A percentile compares a stretch with the other conserved stretches of the same genome.
Evolutionary conservation across 306 rosid species (phyloP).

Genomic region (Sindora glabra): DNA sequence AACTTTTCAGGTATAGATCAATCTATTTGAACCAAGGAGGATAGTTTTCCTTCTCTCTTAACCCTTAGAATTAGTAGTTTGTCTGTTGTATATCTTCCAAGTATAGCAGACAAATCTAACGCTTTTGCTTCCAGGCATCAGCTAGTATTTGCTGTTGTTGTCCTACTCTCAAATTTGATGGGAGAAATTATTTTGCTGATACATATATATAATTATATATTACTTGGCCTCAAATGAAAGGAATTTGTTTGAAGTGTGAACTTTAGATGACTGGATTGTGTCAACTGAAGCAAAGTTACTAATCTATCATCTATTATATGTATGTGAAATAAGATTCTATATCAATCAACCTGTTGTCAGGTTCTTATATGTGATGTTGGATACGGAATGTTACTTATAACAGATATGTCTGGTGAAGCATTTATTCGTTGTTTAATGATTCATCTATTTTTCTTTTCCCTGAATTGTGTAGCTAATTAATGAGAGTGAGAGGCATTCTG

Average conservation of each 20-base stretch:
- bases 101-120: background rate
- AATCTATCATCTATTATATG: background rate
- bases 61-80: background rate
- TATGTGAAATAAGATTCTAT: background rate
- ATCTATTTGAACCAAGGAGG: background rate
- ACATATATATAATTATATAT: background rate
- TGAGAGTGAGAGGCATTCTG: background rate
- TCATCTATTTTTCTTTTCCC: no score
- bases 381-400: background rate
- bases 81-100: background rate
- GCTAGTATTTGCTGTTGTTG: background rate
- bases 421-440: no score
- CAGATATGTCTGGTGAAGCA: no score
- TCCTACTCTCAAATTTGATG: background rate
- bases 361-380: background rate
- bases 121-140: background rate
- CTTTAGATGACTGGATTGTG: background rate
- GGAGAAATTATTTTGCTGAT: background rate
- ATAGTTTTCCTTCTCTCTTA: background rate
- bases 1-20: slow-evolving; percentile 46
- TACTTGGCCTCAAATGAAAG: background rate
- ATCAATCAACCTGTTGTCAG: background rate
- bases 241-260: background rate
- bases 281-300: background rate
- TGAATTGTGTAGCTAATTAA: background rate